A percentile compares a stretch with the other conserved stretches of the same genome.
These are phyloP conservation scores for Hydrangea macrophylla DNA, from an alignment of 148 eudicot genomes.

Conservation along the genomic window DNA sequence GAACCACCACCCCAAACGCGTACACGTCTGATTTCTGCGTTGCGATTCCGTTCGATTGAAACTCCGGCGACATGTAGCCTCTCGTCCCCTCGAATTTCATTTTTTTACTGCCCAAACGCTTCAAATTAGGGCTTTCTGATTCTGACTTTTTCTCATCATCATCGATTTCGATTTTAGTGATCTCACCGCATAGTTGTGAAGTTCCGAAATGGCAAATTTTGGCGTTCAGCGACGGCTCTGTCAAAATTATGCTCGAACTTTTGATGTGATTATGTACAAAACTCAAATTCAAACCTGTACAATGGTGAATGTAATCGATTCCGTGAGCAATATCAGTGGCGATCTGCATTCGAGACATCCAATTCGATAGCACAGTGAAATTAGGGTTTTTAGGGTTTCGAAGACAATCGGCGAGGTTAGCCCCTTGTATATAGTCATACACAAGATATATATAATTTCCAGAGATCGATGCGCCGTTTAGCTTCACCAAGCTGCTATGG, in stretches of 20 bases:
- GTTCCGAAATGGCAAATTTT: conserved; percentile 88
- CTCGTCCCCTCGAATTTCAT: conserved; percentile 70
- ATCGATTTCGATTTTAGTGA: conserved; percentile 7
- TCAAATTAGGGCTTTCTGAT: not conserved
- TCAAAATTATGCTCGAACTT: conserved; percentile 58
- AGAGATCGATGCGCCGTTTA: conserved; percentile 61
- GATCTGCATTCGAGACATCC: conserved; percentile 65
- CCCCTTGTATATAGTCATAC: conserved; percentile 63
- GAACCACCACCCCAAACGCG: conserved; percentile 81
- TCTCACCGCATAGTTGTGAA: conserved; percentile 73
- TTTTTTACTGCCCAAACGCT: conserved; percentile 20
- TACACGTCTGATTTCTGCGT: conserved; percentile 74
- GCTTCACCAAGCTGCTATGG: conserved; percentile 59
- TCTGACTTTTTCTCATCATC: not conserved
- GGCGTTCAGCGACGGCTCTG: conserved; percentile 38
- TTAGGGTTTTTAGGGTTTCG: conserved; percentile 64
- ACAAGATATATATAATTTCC: conserved; percentile 66
- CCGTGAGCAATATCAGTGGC: conserved; percentile 75
- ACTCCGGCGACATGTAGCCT: conserved; percentile 98
- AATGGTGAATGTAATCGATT: conserved; percentile 79
- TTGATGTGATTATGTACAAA: conserved; percentile 84
- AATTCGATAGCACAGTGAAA: conserved; percentile 60
- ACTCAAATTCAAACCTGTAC: conserved; percentile 50
- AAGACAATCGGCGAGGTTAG: conserved; percentile 60
- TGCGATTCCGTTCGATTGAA: conserved; percentile 48